phyloP scores from a whole-genome alignment of 2,329 filamentous ascomycete genomes.

The Pseudogymnoascus sp. region DNA sequence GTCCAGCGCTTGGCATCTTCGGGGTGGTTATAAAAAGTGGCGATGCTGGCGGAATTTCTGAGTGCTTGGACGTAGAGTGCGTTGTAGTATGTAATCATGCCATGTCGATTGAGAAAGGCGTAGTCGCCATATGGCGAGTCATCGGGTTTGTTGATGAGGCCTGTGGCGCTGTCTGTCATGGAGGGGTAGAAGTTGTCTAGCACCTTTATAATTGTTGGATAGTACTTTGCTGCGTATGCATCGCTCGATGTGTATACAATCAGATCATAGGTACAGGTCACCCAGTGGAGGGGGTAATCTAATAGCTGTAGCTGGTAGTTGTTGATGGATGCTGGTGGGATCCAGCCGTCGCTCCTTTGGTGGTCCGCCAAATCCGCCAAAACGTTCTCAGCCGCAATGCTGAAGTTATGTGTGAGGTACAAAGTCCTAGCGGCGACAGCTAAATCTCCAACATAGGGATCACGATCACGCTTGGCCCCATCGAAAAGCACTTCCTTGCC shows the following conservation, averaged over 20 bases:
- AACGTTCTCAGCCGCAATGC: slow-evolving; percentile 38
- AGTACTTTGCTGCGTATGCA: slow-evolving; percentile 36
- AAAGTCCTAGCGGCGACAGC: slow-evolving; percentile 42
- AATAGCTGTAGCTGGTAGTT: slow-evolving; percentile 42
- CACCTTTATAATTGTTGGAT: slow-evolving; percentile 33
- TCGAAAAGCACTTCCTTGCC: slow-evolving; percentile 43
- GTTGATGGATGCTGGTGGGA: slow-evolving; percentile 40
- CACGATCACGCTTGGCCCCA: slow-evolving; percentile 45
- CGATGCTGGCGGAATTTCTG: slow-evolving; percentile 37
- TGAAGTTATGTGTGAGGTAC: slow-evolving; percentile 40
- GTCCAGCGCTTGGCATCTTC: slow-evolving; percentile 36
- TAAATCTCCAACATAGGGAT: slow-evolving; percentile 47
- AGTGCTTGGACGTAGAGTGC: slow-evolving; percentile 43
- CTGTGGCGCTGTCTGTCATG: slow-evolving; percentile 33
- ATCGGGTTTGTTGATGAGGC: slow-evolving; percentile 36
- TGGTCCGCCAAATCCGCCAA: slow-evolving; percentile 43
- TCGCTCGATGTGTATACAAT: slow-evolving; percentile 43
- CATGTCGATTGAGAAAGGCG: slow-evolving; percentile 41
- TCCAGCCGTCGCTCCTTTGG: slow-evolving; percentile 45
- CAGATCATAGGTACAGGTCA: slow-evolving; percentile 40
- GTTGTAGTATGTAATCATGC: slow-evolving; percentile 46
- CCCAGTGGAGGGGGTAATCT: slow-evolving; percentile 48
- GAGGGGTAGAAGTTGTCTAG: slow-evolving; percentile 41
- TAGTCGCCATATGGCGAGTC: slow-evolving; percentile 42
- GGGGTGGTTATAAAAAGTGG: slow-evolving; percentile 25